Base-by-base conservation (phyloP, 75 land plant species). In the Cunninghamia lanceolata region DNA sequence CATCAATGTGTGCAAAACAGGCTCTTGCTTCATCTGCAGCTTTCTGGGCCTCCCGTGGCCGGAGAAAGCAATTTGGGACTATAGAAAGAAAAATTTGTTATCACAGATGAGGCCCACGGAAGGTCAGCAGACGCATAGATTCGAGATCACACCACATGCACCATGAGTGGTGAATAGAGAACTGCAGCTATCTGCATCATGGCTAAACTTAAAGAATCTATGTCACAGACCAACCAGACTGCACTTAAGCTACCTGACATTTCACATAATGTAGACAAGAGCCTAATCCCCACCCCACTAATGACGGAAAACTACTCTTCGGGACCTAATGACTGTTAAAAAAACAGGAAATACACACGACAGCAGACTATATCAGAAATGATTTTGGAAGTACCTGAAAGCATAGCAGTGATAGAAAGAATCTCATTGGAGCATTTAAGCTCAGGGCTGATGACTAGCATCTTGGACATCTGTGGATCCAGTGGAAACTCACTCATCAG, bases 21-120 rank as follows among this genome's bases (percentile, higher is more conserved):
- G 93, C 89, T 71, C 90, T 91, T 83, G 93, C 93, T 91, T 90
- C 93, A 88, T 91, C 93, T 52, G 93, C 93, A 81, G 93, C 92
- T 88, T 91, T 91, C 89, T 91, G 93, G 54, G 93, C 93, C 36
- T 91, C 93, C 87, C 92, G 91, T 83, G 93, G 93, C 59, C 93
- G 92, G 83, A 91, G 89, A 77, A 91, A 91, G 92, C 93, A 88
- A 84, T 91, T 91, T 85, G 93, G 93, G 77, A 91, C 93, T 91
- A 91, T 63, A 82, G 82, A 83, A 90, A 86, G 35, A 91, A 46
- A 82, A 75, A 36, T 82, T 83, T 85, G 89, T 87, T 84, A 87
- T 89, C 91, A 91, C 89, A 90, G 92, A 83, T 91, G 88, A 91
- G 87, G 89, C 87, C 90, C 88, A 89, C 63, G 87, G 84, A 79